phyloP scores from a whole-genome alignment of 495 filamentous ascomycete species.

The Parachaetomium inaequale region DNA sequence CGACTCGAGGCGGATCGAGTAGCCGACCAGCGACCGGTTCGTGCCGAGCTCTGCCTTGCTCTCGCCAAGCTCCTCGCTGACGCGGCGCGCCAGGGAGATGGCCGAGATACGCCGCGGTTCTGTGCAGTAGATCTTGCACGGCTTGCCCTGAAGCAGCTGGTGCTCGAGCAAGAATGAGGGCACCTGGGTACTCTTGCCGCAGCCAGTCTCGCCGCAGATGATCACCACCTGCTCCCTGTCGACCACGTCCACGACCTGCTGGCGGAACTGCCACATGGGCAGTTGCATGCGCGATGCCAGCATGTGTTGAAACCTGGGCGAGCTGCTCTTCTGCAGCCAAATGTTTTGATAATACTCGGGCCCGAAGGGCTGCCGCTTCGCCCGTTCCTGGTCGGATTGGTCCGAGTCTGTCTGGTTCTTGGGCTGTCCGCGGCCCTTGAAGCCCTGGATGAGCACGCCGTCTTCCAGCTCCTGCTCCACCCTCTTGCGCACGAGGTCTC shows the following conservation, averaged over 20 bases:
- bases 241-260: conserved; percentile 69
- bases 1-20: conserved; percentile 87
- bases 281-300: conserved; percentile 64
- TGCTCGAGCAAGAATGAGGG: conserved; percentile 89
- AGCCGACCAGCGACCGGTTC: conserved; percentile 78
- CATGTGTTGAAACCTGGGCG: conserved; percentile 58
- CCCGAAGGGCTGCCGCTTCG: conserved; percentile 29
- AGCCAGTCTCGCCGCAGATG: conserved; percentile 93
- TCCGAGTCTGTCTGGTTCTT: conserved; percentile 48
- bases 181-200: conserved; percentile 95
- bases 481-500: conserved; percentile 56
- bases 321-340: conserved; percentile 67
- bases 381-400: conserved; percentile 39
- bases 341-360: conserved; percentile 54
- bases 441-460: conserved; percentile 68
- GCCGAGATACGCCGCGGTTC: conserved; percentile 96
- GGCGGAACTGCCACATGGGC: conserved; percentile 83
- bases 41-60: conserved; percentile 76
- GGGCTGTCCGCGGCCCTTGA: conserved; percentile 58
- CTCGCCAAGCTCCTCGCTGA: conserved; percentile 93
- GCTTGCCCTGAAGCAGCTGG: conserved; percentile 71
- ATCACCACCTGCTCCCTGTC: conserved; percentile 78
- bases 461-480: conserved; percentile 60
- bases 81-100: conserved; percentile 83
- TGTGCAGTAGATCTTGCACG: conserved; percentile 91